Evolutionary conservation across 768 basidiomycete species (phyloP), one percentile per base, ranked within the genome.

Genomic region (Macrolepiota fuliginosa): DNA sequence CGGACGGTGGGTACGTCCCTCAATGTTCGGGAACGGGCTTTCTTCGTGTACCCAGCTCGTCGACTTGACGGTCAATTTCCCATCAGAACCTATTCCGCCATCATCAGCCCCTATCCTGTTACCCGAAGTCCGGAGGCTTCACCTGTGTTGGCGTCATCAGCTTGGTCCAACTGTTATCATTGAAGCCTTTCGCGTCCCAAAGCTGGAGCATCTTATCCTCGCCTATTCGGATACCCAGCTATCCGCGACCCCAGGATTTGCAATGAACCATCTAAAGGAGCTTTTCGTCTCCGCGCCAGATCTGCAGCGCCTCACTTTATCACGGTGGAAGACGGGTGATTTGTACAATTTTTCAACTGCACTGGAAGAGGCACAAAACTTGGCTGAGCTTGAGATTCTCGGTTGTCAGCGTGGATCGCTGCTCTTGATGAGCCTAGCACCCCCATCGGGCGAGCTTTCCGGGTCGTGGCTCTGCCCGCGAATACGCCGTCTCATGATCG

Each of bases 41-140:
- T 56, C 65, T 46, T 56, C 45, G 27, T 71, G 67, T 53, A 45
- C 46, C 19, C 54, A 58, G 37, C 46, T 69, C n/a, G 58, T 63
- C 19, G 58, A 65, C 12, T 65, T 66, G 58, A 64, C 54, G 15
- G 64, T 69, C 42, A 58, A 50, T 17, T 69, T 70, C 53, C 70
- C 67, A 4, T 42, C 40, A 40, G 57, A 64, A 52, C 59, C 54
- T 62, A 39, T 63, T 62, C 53, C 53, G 58, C 37, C 19, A 50
- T 36, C 35, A 19, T 32, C 65, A 2, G 63, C 64, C 24, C 52
- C 65, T 1, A 65, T 69, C 15, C 56, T 60, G 3, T 56, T 70
- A 7, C 68, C 68, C 1, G 54, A 62, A 25, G 62, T 69, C 25
- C 50, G 45, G 22, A 54, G 35, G 1, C 57, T 70, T 42, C 39